These are phyloP conservation scores for Diplogelasinospora grovesii DNA, from an alignment of 495 filamentous ascomycete species.

Conservation along the genomic window DNA sequence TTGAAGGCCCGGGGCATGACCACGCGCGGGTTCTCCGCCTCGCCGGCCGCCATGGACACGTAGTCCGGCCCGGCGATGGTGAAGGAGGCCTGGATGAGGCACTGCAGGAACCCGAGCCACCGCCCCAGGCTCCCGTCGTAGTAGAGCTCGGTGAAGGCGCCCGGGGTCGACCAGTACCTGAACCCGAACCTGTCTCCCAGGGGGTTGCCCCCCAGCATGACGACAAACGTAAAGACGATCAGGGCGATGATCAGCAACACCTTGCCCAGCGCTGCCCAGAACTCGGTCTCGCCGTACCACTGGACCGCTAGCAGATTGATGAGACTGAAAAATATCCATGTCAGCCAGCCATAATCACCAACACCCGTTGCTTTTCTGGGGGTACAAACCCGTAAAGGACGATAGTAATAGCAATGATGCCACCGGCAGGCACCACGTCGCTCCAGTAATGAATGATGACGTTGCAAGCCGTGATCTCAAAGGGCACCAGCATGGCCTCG, in stretches of 20 bases:
- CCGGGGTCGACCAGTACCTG: conserved; percentile 66
- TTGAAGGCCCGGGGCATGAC: conserved; percentile 68
- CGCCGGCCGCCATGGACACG: conserved; percentile 69
- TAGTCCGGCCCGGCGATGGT: conserved; percentile 80
- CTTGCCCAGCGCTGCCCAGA: conserved; percentile 64
- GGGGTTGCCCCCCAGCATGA: conserved; percentile 70
- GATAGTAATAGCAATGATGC: conserved; percentile 56
- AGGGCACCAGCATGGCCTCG: conserved; percentile 61
- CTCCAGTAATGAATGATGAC: conserved; percentile 65
- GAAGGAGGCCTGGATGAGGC: conserved; percentile 70
- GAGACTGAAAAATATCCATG: conserved; percentile 32
- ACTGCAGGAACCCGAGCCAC: conserved; percentile 66
- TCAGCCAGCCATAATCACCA: conserved; percentile 3
- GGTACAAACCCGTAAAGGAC: conserved; percentile 50
- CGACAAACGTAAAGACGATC: conserved; percentile 65
- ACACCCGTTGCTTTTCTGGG: too few species aligned
- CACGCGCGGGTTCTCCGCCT: conserved; percentile 61
- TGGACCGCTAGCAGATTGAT: conserved; percentile 57
- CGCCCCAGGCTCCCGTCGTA: conserved; percentile 53
- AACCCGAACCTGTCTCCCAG: conserved; percentile 64
- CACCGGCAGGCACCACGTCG: conserved; percentile 54
- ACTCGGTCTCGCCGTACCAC: conserved; percentile 53
- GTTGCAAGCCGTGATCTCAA: conserved; percentile 64
- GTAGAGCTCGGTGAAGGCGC: conserved; percentile 60
- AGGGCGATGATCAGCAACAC: conserved; percentile 60